Evolutionary conservation across 352 stramenopile species (phyloP).

Genomic region (Pythium sp.): DNA sequence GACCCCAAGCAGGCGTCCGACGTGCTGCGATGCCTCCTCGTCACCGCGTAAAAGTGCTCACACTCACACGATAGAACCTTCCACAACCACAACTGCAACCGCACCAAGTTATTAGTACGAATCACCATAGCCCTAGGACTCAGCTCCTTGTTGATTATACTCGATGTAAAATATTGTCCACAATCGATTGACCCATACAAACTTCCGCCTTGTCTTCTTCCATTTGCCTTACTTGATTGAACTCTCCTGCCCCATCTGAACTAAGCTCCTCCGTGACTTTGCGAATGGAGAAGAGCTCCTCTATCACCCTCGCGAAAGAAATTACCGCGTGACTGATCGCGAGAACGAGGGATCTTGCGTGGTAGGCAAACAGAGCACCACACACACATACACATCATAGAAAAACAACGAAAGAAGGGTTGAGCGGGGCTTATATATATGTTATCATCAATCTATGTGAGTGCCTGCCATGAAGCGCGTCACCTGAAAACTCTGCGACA

Average conservation of each 20-base stretch:
- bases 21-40: constrained; percentile 52
- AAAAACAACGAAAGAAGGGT: neutral
- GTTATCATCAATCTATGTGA: constrained; percentile 7
- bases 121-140: constrained; percentile 7
- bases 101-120: constrained; percentile 12
- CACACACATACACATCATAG: neutral
- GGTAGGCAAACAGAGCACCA: neutral
- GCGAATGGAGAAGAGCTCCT: neutral
- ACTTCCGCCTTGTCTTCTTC: neutral
- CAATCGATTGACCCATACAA: constrained; percentile 15
- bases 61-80: constrained; percentile 15
- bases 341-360: neutral
- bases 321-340: neutral
- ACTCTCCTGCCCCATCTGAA: neutral
- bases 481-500: neutral
- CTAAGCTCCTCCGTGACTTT: neutral
- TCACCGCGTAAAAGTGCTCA: constrained; percentile 21
- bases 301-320: neutral
- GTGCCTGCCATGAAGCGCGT: constrained; percentile 1
- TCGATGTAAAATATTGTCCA: constrained; percentile 23
- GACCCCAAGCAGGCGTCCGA: constrained; percentile 56
- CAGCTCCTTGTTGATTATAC: constrained; percentile 21
- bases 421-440: constrained; percentile 7
- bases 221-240: neutral
- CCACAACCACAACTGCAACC: neutral